A percentile compares a stretch with the other conserved stretches of the same genome.
These are phyloP conservation scores for Thalassiosira hispida DNA, from an alignment of 352 stramenopile genomes.

Conservation along the genomic window DNA sequence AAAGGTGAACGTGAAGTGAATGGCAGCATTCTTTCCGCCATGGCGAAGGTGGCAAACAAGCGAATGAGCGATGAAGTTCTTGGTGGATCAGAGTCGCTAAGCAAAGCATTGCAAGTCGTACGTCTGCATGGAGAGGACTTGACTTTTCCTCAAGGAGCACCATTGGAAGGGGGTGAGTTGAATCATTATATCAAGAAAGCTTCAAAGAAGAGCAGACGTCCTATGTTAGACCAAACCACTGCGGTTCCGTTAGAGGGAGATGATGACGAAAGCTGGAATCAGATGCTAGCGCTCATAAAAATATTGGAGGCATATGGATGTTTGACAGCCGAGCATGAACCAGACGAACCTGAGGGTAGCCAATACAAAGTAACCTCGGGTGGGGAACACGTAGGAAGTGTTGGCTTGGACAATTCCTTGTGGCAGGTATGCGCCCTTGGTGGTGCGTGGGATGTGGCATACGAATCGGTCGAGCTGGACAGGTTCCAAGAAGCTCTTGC, in stretches of 20 bases:
- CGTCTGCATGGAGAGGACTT: slow-evolving; percentile 30
- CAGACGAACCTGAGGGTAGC: slow-evolving; percentile 43
- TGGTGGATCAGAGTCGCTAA: slow-evolving; percentile 21
- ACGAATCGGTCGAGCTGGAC: slow-evolving; percentile 64
- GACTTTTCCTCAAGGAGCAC: slow-evolving; percentile 27
- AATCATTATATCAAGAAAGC: slow-evolving; percentile 44
- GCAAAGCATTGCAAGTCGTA: slow-evolving; percentile 22
- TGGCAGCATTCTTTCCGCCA: slow-evolving; percentile 53
- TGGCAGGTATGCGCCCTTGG: slow-evolving; percentile 74
- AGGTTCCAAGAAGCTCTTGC: slow-evolving; percentile 59
- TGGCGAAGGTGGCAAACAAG: slow-evolving; percentile 64
- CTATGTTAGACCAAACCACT: slow-evolving; percentile 34
- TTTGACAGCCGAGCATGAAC: slow-evolving; percentile 32
- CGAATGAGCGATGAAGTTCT: slow-evolving; percentile 50
- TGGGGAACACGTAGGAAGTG: slow-evolving; percentile 70
- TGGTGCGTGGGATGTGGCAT: slow-evolving; percentile 70
- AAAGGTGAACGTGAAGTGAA: slow-evolving; percentile 57
- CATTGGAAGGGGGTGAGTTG: slow-evolving; percentile 40
- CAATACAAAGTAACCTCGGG: slow-evolving; percentile 61
- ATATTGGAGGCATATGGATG: slow-evolving; percentile 74
- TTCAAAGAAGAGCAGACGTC: slow-evolving; percentile 33
- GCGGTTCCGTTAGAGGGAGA: slow-evolving; percentile 23
- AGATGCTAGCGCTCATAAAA: slow-evolving; percentile 73
- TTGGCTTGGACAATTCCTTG: slow-evolving; percentile 78
- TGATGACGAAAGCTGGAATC: slow-evolving; percentile 71